Percentiles rank a stretch among this genome's conserved stretches.
Evolutionary conservation across 306 rosid species (phyloP).

Genomic region (Phaseolus lunatus): DNA sequence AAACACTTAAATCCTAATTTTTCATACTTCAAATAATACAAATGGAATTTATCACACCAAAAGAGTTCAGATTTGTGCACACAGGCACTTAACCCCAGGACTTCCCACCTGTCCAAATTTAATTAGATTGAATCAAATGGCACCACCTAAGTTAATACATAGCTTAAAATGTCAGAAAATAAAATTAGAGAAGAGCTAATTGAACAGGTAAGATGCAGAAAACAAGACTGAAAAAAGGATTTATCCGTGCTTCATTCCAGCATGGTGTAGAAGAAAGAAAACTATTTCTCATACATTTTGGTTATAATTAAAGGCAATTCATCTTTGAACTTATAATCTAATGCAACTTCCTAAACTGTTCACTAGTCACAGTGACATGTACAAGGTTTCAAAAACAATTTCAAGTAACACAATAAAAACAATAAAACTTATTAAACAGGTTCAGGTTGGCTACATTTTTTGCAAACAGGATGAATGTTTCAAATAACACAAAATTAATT

Average conservation of each 20-base stretch:
- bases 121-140: background rate
- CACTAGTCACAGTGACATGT: background rate
- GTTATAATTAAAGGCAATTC: background rate
- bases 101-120: background rate
- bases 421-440: background rate
- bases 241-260: background rate
- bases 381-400: background rate
- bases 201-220: background rate
- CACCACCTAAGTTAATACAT: slow-evolving; percentile 1
- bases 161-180: background rate
- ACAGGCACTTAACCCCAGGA: background rate
- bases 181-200: background rate
- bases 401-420: background rate
- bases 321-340: background rate
- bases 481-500: background rate
- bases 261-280: background rate
- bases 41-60: slow-evolving; percentile 17
- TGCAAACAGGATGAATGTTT: background rate
- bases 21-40: slow-evolving; percentile 34
- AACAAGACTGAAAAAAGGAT: background rate
- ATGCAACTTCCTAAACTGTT: background rate
- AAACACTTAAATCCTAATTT: slow-evolving; percentile 18
- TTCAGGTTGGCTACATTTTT: background rate
- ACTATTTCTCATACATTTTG: background rate
- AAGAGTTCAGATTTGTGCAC: slow-evolving; percentile 20